These are phyloP conservation scores for Dimargaris xerosporica DNA, from an alignment of 192 early-diverging fungal genomes.

Conservation along the genomic window DNA sequence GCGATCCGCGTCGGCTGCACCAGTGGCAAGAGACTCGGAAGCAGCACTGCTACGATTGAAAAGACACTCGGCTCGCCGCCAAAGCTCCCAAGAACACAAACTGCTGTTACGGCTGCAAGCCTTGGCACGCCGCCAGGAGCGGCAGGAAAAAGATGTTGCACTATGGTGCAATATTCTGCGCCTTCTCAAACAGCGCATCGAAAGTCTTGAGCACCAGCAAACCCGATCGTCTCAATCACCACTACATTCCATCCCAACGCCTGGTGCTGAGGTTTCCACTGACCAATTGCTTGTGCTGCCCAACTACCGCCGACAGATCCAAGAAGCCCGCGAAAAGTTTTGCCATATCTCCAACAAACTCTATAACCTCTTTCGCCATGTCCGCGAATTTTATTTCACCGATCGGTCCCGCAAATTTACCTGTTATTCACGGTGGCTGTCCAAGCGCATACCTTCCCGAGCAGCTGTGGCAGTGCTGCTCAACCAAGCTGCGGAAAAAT, in stretches of 20 bases:
- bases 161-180: constrained; percentile 1
- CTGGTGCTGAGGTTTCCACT: constrained; percentile 17
- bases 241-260: constrained; percentile 20
- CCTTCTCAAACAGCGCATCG: neutral
- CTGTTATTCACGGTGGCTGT: constrained; percentile 14
- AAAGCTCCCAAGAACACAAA: neutral
- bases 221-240: constrained; percentile 19
- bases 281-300: neutral
- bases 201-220: constrained; percentile 15
- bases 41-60: neutral
- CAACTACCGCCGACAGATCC: neutral
- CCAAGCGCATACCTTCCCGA: constrained; percentile 2
- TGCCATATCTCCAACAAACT: constrained; percentile 19
- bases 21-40: neutral
- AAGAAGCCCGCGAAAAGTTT: constrained; percentile 16
- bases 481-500: constrained; percentile 16
- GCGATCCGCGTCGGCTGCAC: neutral
- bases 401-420: constrained; percentile 21
- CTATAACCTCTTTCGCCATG: constrained; percentile 24
- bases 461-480: constrained; percentile 2
- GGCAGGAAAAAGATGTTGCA: constrained; percentile 5
- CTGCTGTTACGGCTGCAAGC: neutral
- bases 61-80: neutral
- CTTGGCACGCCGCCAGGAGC: neutral
- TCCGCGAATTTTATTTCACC: constrained; percentile 18